phyloP scores from a whole-genome alignment of 163 green algal genomes.

The Trebouxiophyceae sp. region DNA sequence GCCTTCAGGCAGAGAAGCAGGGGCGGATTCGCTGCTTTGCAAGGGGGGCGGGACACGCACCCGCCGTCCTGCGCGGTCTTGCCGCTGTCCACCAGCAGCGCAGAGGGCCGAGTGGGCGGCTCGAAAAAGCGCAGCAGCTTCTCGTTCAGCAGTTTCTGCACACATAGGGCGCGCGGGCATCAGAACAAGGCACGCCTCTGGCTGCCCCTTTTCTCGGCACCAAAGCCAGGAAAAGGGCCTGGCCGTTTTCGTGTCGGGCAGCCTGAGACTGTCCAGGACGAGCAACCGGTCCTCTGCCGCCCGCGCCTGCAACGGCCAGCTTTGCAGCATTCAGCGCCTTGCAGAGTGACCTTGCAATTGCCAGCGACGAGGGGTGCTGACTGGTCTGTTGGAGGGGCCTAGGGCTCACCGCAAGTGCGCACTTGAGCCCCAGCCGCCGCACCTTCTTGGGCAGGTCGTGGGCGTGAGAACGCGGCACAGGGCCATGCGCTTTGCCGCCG shows the following conservation, averaged over 20 bases:
- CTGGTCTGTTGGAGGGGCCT: neutral
- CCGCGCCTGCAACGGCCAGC: conserved; percentile 47
- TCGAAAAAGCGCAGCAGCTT: conserved; percentile 1
- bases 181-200: neutral
- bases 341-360: neutral
- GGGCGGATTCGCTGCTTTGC: too few species aligned
- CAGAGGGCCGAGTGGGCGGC: neutral
- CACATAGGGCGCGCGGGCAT: neutral
- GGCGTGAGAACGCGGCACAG: conserved; percentile 63
- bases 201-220: too few species aligned
- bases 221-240: conserved; percentile 5
- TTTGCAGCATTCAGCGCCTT: neutral
- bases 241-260: conserved; percentile 38
- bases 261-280: conserved; percentile 62
- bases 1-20: too few species aligned
- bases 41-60: too few species aligned
- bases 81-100: neutral
- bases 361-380: neutral
- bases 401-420: conserved; percentile 59
- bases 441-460: conserved; percentile 76
- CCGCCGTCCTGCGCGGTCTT: neutral
- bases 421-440: conserved; percentile 62
- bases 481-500: conserved; percentile 73
- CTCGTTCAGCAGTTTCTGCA: neutral
- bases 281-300: conserved; percentile 72